Percentiles rank a stretch among this genome's conserved stretches.
Evolutionary conservation across 352 stramenopile genomes (phyloP).

Genomic region (Phytophthora pluvialis): DNA sequence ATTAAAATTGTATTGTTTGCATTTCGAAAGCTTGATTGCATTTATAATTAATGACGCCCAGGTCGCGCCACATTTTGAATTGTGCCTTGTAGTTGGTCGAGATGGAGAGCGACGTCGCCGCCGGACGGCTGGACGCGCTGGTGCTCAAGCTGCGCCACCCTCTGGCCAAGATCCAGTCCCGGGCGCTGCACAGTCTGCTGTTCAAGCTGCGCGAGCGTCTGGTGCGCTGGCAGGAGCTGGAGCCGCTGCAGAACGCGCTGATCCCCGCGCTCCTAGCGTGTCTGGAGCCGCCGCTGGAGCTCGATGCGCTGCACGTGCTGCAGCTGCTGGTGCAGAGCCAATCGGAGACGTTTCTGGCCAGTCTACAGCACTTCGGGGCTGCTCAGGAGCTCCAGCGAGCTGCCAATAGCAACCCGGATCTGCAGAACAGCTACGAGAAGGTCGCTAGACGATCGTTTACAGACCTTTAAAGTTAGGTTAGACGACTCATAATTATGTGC

Average conservation of each 20-base stretch:
- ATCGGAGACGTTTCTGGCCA: slow-evolving; percentile 32
- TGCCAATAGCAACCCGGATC: slow-evolving; percentile 39
- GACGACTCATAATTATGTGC: slow-evolving; percentile 13
- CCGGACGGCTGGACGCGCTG: slow-evolving; percentile 38
- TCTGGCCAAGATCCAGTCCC: slow-evolving; percentile 61
- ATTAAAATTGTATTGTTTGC: too few relatives aligned
- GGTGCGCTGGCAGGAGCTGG: slow-evolving; percentile 43
- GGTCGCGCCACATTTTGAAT: neutral
- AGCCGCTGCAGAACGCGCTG: slow-evolving; percentile 40
- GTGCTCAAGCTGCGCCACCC: slow-evolving; percentile 70
- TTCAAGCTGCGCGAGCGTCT: slow-evolving; percentile 77
- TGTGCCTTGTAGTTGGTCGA: neutral
- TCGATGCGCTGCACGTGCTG: slow-evolving; percentile 57
- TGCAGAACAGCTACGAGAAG: slow-evolving; percentile 53
- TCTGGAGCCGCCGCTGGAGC: slow-evolving; percentile 52
- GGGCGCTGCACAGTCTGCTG: slow-evolving; percentile 60
- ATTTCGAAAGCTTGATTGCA: too few relatives aligned
- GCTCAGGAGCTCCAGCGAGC: slow-evolving; percentile 48
- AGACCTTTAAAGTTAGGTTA: neutral
- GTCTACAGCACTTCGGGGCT: slow-evolving; percentile 44
- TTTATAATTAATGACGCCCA: neutral
- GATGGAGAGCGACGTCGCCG: slow-evolving; percentile 10
- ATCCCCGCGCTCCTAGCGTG: slow-evolving; percentile 42
- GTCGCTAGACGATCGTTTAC: slow-evolving; percentile 22
- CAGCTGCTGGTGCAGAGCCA: slow-evolving; percentile 47